A percentile compares a stretch with the other conserved stretches of the same genome.
These are phyloP conservation scores for Fusarium dimerum DNA, from an alignment of 2,329 filamentous ascomycete genomes.

Conservation along the genomic window DNA sequence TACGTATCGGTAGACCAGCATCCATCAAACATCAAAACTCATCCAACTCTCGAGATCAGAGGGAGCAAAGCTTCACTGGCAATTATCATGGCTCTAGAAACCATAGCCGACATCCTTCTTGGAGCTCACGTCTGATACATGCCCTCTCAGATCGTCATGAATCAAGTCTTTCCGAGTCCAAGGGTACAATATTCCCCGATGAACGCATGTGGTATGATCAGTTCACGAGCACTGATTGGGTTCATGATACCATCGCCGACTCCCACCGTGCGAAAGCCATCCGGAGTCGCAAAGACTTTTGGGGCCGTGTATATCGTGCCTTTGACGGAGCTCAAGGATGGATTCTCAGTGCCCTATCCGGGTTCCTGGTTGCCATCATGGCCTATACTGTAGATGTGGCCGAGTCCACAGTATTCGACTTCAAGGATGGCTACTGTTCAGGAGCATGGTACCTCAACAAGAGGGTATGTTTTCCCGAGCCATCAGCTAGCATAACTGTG, in stretches of 20 bases:
- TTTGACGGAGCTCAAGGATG: slow-evolving; percentile 92
- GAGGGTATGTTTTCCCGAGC: slow-evolving; percentile 48
- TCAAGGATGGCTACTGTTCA: slow-evolving; percentile 84
- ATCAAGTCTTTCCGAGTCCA: slow-evolving; percentile 60
- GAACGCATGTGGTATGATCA: slow-evolving; percentile 99
- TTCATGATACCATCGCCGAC: slow-evolving; percentile 95
- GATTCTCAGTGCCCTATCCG: slow-evolving; percentile 89
- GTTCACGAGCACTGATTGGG: slow-evolving; percentile 97
- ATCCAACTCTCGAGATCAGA: slow-evolving; percentile 42
- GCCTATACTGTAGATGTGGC: slow-evolving; percentile 89
- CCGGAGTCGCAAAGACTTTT: slow-evolving; percentile 77
- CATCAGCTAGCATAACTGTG: background rate
- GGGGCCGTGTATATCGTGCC: slow-evolving; percentile 73
- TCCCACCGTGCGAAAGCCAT: slow-evolving; percentile 85
- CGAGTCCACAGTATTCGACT: slow-evolving; percentile 83
- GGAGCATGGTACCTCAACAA: slow-evolving; percentile 72
- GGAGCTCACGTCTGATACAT: slow-evolving; percentile 61
- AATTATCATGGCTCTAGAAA: slow-evolving; percentile 44
- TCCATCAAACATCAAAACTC: slow-evolving; percentile 29
- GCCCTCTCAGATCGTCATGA: slow-evolving; percentile 61
- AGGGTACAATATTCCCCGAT: slow-evolving; percentile 68
- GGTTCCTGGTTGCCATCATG: slow-evolving; percentile 78
- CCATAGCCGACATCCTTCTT: slow-evolving; percentile 60
- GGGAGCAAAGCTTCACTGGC: slow-evolving; percentile 47
- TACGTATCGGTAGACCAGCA: slow-evolving; percentile 39